Evolutionary conservation across 2,329 filamentous ascomycete species (phyloP).

Genomic region (Botrytis squamosa): DNA sequence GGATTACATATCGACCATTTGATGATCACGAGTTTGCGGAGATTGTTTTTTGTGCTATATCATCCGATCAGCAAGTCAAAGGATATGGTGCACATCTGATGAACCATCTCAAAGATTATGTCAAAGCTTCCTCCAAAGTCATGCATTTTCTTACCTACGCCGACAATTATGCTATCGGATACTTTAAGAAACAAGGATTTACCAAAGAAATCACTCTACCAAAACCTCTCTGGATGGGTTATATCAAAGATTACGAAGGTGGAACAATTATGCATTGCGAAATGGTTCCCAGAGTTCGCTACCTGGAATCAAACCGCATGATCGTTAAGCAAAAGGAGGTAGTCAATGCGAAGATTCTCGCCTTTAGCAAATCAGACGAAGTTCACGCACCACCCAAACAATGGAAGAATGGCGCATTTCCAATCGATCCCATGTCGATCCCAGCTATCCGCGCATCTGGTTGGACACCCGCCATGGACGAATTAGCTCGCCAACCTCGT

Average conservation of each 20-base stretch:
- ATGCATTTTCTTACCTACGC: conserved; percentile 99
- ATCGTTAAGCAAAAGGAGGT: conserved; percentile 95
- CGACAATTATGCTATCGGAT: conserved; percentile 98
- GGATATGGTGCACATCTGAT: conserved; percentile 97
- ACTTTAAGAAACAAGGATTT: conserved; percentile 99
- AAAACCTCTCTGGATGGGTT: conserved; percentile 94
- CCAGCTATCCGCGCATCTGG: conserved; percentile 87
- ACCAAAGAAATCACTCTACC: conserved; percentile 97
- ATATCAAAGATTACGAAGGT: conserved; percentile 99
- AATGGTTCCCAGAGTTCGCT: conserved; percentile 92
- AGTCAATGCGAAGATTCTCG: conserved; percentile 90
- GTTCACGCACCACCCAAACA: conserved; percentile 81
- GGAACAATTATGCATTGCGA: conserved; percentile 99
- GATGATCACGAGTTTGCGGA: conserved; percentile 90
- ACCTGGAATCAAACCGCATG: conserved; percentile 91
- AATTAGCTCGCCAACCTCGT: conserved; percentile 87
- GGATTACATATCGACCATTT: conserved; percentile 95
- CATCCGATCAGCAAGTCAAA: conserved; percentile 96
- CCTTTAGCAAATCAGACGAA: conserved; percentile 84
- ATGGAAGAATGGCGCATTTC: conserved; percentile 72
- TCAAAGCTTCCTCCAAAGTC: conserved; percentile 92
- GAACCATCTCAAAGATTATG: conserved; percentile 97
- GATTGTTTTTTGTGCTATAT: conserved; percentile 98
- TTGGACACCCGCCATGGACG: conserved; percentile 98
- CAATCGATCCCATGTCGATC: conserved; percentile 84